These are phyloP conservation scores for Aaosphaeria pasadenensis DNA, from an alignment of 2,329 filamentous ascomycete species.

Conservation along the genomic window DNA sequence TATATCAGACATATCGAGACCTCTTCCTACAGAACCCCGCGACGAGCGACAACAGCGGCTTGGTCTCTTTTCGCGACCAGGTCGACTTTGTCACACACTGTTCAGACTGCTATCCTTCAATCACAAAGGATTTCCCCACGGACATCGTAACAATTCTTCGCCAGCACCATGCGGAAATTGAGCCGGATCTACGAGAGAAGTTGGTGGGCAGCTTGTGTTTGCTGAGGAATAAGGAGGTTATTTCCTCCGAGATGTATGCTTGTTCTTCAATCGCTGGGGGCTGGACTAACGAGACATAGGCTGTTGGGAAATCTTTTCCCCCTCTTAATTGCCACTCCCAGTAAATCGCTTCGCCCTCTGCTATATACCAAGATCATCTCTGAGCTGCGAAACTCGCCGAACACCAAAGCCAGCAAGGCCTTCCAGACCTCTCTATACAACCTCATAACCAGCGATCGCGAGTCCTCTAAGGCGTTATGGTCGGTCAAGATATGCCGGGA, in stretches of 20 bases:
- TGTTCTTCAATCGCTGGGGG: no score
- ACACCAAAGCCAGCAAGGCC: conserved; percentile 89
- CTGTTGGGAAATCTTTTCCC: conserved; percentile 92
- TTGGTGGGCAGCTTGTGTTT: conserved; percentile 87
- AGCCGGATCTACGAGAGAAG: conserved; percentile 87
- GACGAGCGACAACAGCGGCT: conserved; percentile 71
- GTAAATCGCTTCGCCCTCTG: conserved; percentile 80
- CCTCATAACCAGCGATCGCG: conserved; percentile 78
- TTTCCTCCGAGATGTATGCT: conserved; percentile 68
- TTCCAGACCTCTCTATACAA: conserved; percentile 94
- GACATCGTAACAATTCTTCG: conserved; percentile 79
- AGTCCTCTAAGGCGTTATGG: conserved; percentile 87
- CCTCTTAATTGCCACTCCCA: conserved; percentile 85
- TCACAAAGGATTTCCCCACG: conserved; percentile 72
- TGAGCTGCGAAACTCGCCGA: conserved; percentile 81
- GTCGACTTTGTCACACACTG: conserved; percentile 94
- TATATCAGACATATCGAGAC: conserved; percentile 87
- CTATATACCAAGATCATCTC: conserved; percentile 90
- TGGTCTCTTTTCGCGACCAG: conserved; percentile 83
- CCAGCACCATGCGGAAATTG: conserved; percentile 77
- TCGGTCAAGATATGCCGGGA: conserved; percentile 93
- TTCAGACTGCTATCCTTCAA: conserved; percentile 84
- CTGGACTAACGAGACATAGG: conserved; percentile 8
- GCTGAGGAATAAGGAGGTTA: conserved; percentile 83
- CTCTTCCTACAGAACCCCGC: conserved; percentile 85